A percentile compares a stretch with the other conserved stretches of the same genome.
These are phyloP conservation scores for Hippophae gyantsensis DNA, from an alignment of 306 rosid genomes.

Conservation along the genomic window DNA sequence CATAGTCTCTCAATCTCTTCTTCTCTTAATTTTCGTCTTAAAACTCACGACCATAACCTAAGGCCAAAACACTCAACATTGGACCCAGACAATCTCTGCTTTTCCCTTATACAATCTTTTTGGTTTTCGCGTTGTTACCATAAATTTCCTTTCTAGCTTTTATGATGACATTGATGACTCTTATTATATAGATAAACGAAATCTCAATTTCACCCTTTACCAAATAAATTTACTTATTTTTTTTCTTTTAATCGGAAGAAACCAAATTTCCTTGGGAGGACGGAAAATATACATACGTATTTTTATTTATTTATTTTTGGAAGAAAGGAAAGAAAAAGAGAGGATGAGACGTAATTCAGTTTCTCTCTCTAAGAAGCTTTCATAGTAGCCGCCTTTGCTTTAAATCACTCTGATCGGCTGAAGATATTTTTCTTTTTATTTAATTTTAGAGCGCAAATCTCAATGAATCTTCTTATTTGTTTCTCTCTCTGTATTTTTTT, in stretches of 20 bases:
- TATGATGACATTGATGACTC: slow-evolving; percentile 42
- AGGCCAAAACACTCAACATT: slow-evolving; percentile 21
- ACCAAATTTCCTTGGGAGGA: too few species aligned
- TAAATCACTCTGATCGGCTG: slow-evolving; percentile 42
- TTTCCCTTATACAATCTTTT: slow-evolving; percentile 14
- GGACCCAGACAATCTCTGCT: slow-evolving; percentile 11
- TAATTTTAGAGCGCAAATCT: slow-evolving; percentile 47
- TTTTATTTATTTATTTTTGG: neutral
- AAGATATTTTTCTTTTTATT: slow-evolving; percentile 27
- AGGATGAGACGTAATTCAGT: slow-evolving; percentile 2
- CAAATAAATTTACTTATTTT: too few species aligned
- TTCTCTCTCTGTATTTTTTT: neutral
- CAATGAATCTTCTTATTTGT: slow-evolving; percentile 22
- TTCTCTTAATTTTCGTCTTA: slow-evolving; percentile 1
- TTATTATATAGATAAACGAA: neutral
- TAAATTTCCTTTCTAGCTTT: slow-evolving; percentile 23
- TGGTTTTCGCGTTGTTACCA: slow-evolving; percentile 22
- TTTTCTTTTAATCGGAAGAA: too few species aligned
- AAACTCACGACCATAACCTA: slow-evolving; percentile 17
- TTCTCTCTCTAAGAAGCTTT: slow-evolving; percentile 2
- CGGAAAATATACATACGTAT: too few species aligned
- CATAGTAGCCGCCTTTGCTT: slow-evolving; percentile 77
- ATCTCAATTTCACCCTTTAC: neutral
- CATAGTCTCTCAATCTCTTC: slow-evolving; percentile 10
- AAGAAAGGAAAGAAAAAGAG: slow-evolving; percentile 4